These are phyloP conservation scores for Stephania yunnanensis DNA, from an alignment of 164 flowering plant species.

Conservation along the genomic window DNA sequence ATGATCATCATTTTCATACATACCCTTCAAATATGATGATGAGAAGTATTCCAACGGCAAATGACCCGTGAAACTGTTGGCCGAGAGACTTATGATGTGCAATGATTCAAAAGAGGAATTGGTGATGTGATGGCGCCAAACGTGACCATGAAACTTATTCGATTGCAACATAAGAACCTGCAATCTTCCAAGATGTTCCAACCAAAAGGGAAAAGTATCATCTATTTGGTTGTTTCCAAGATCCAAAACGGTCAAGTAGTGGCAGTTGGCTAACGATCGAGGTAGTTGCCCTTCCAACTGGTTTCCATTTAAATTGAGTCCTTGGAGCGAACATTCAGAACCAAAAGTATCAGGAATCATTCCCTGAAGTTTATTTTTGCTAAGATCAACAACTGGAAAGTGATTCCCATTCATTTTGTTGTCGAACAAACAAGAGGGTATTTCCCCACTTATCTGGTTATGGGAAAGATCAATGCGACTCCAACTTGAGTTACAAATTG, in stretches of 20 bases:
- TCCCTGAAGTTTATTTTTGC: slow-evolving; percentile 37
- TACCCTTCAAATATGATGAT: not conserved
- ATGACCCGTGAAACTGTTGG: slow-evolving; percentile 9
- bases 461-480: slow-evolving; percentile 47
- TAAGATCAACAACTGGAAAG: slow-evolving; percentile 27
- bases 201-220: slow-evolving; percentile 41
- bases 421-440: slow-evolving; percentile 38
- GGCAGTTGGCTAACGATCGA: slow-evolving; percentile 41
- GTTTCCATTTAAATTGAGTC: slow-evolving; percentile 38
- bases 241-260: slow-evolving; percentile 39
- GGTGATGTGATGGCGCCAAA: slow-evolving; percentile 1
- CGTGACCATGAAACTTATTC: slow-evolving; percentile 42
- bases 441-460: slow-evolving; percentile 36
- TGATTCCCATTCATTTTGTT: not conserved
- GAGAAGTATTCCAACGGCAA: not conserved
- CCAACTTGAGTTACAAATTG: slow-evolving; percentile 35
- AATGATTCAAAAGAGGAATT: not conserved
- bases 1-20: slow-evolving; percentile 6
- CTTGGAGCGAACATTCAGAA: too few species aligned
- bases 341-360: slow-evolving; percentile 29
- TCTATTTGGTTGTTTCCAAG: slow-evolving; percentile 45
- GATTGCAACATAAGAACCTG: slow-evolving; percentile 51
- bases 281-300: slow-evolving; percentile 42
- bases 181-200: slow-evolving; percentile 29
- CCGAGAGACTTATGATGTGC: slow-evolving; percentile 18